Evolutionary conservation across 495 filamentous ascomycete species (phyloP), one percentile per base, ranked within the genome.

Genomic region (Daldinia loculata): DNA sequence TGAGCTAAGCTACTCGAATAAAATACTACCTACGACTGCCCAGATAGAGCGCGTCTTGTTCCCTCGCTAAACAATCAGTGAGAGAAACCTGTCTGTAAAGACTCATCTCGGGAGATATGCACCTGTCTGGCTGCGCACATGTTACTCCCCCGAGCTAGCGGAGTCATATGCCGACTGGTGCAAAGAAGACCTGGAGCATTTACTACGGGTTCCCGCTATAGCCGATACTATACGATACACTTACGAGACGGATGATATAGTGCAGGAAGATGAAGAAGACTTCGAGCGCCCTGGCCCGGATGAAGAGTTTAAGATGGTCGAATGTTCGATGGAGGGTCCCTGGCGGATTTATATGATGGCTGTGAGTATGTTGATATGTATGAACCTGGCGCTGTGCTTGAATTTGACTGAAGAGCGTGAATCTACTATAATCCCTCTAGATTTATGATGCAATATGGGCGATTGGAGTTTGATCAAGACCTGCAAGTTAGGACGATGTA

Each of bases 291-390:
- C 43, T 15, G 43, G 43, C 43, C 43, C 15, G 3, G 43, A 17
- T 19, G 43, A 48, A 48, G 43, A 48, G n/a, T 48, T 17, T 24
- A 48, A 48, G 43, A 48, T 48, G 43, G 43, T 48, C 43, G 19
- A 8, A 48, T 48, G 43, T 17, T 22, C 1, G 43, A 48, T 48
- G 43, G 43, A 6, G 43, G 43, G 2, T 48, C 43, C 1, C 6
- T 48, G 1, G 43, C 43, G 17, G 43, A 48, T 48, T 9, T 48
- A 3, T 48, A 48, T 22, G 17, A 22, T 17, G 5, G 14, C 3
- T 48, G 19, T 48, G 43, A 48, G 17, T 11, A 48, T 17, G 7
- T 11, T 5, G 43, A 48, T 19, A 24, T 8, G 43, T 48, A 48
- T 48, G 5, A 48, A 48, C 43, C 5, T 22, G 43, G 43, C 7